A percentile compares a stretch with the other conserved stretches of the same genome.
phyloP scores from a whole-genome alignment of 202 grass and related monocot species.

The Musa balbisiana region DNA sequence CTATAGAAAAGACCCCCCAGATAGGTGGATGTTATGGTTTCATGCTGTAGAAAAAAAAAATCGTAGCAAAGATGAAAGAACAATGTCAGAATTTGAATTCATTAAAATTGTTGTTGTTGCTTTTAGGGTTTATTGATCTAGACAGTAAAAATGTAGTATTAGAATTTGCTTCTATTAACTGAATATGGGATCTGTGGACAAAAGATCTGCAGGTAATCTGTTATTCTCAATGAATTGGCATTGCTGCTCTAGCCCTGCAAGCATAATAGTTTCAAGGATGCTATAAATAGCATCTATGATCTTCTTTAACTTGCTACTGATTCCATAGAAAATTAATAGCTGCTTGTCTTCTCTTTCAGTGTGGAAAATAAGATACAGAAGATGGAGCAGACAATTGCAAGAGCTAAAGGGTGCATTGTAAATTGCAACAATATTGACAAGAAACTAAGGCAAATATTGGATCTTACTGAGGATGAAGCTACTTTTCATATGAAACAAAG shows the following conservation, averaged over 20 bases:
- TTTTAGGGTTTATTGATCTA: background rate
- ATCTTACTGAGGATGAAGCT: conserved; percentile 11
- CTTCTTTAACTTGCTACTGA: background rate
- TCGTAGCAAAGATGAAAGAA: background rate
- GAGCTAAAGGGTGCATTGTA: background rate
- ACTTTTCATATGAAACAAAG: conserved; percentile 14
- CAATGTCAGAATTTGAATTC: background rate
- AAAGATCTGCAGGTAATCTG: background rate
- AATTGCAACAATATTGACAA: conserved; percentile 10
- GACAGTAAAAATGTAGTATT: background rate
- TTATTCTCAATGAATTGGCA: background rate
- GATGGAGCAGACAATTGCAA: conserved; percentile 6
- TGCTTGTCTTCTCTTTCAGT: background rate
- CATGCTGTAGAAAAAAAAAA: too few species aligned
- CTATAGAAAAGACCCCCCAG: background rate
- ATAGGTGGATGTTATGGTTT: background rate
- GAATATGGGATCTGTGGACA: background rate
- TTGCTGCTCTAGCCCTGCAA: background rate
- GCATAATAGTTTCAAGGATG: background rate
- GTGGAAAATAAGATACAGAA: background rate
- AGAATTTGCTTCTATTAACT: background rate
- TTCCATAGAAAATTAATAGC: background rate
- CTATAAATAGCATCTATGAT: background rate
- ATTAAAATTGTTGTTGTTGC: background rate
- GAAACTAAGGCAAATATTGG: conserved; percentile 12